Percentiles rank a stretch among this genome's conserved stretches.
Conservation (phyloP, 192 early-diverging fungal species). For the Oehlia diaphana region DNA sequence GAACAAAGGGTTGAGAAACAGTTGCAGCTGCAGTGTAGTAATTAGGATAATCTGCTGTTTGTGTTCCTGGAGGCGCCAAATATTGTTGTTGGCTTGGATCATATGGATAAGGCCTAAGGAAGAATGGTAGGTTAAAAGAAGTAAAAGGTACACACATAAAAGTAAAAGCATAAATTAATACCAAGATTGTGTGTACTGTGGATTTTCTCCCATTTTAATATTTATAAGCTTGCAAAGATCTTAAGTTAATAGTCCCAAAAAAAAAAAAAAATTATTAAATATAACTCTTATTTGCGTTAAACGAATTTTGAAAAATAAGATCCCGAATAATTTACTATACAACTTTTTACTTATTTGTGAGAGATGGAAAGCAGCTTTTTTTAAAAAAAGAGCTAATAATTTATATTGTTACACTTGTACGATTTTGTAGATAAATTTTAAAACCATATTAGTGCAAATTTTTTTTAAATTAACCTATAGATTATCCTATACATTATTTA, state of each 20-base stretch:
- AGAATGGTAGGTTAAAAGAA: neutral
- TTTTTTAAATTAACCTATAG: too few relatives aligned
- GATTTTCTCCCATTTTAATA: constrained; percentile 25
- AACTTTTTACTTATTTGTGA: neutral
- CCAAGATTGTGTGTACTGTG: constrained; percentile 21
- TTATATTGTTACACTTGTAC: neutral
- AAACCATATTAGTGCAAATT: too few relatives aligned
- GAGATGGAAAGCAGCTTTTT: neutral
- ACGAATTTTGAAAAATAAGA: neutral
- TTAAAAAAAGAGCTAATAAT: neutral
- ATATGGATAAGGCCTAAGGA: constrained; percentile 8
- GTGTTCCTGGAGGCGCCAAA: constrained; percentile 25
- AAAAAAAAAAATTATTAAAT: neutral
- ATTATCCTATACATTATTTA: too few relatives aligned
- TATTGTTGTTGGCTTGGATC: constrained; percentile 27
- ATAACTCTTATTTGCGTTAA: neutral
- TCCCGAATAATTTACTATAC: neutral
- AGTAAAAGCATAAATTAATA: neutral
- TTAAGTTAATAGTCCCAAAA: neutral
- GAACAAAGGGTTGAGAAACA: neutral
- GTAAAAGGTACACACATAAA: neutral
- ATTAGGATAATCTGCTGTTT: constrained; percentile 17
- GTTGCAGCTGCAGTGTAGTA: neutral
- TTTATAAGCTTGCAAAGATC: neutral
- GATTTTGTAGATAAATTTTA: too few relatives aligned